These are phyloP conservation scores for Dichomitus squalens DNA, from an alignment of 1,284 basidiomycete species.

Conservation along the genomic window DNA sequence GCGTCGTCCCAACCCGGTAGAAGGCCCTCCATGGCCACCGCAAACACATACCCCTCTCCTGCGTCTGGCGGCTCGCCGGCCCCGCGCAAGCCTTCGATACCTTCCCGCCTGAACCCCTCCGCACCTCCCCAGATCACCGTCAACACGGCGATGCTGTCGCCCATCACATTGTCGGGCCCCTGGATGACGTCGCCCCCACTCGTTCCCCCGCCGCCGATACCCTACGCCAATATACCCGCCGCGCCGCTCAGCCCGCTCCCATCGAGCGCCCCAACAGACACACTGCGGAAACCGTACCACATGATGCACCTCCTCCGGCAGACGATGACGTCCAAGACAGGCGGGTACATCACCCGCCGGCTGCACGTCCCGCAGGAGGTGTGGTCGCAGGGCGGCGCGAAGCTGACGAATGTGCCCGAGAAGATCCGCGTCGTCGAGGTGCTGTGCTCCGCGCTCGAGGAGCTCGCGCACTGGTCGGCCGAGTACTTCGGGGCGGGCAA, in stretches of 20 bases:
- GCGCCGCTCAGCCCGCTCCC: constrained; percentile 78
- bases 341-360: constrained; percentile 86
- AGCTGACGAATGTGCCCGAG: constrained; percentile 78
- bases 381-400: constrained; percentile 89
- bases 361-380: constrained; percentile 89
- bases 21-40: constrained; percentile 49
- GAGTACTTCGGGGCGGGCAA: constrained; percentile 78
- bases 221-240: constrained; percentile 59
- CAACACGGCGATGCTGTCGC: constrained; percentile 52
- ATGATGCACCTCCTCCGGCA: constrained; percentile 80
- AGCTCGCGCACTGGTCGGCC: constrained; percentile 65
- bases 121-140: constrained; percentile 49
- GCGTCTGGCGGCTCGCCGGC: constrained; percentile 37
- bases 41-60: constrained; percentile 27
- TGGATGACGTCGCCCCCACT: constrained; percentile 38
- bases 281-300: constrained; percentile 87
- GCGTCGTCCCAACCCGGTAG: constrained; percentile 73
- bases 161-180: constrained; percentile 31
- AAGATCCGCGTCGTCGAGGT: constrained; percentile 87
- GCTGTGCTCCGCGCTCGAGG: constrained; percentile 74
- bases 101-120: constrained; percentile 57
- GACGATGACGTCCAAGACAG: constrained; percentile 82
- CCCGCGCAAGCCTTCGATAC: constrained; percentile 61
- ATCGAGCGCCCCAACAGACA: constrained; percentile 66
- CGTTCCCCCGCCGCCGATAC: constrained; percentile 52